Evolutionary conservation across 2,329 filamentous ascomycete genomes (phyloP).

Genomic region (Trichoderma polysporum): DNA sequence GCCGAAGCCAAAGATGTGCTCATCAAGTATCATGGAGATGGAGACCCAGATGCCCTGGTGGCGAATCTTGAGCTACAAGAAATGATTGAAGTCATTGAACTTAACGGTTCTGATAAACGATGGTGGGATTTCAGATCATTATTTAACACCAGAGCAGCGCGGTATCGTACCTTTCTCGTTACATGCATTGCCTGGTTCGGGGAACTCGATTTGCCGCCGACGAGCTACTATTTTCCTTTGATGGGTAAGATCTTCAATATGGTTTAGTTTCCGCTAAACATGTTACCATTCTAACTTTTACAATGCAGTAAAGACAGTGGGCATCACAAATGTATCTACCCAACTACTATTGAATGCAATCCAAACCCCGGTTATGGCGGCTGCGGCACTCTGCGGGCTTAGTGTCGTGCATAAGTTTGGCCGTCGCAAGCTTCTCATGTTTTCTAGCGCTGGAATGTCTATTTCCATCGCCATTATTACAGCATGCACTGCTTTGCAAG

Average conservation of each 20-base stretch:
- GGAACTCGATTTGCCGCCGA: not conserved
- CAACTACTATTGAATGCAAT: not conserved
- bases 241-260: not conserved
- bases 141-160: slow-evolving; percentile 4
- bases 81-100: not conserved
- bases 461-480: not conserved
- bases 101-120: not conserved
- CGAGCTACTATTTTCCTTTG: not conserved
- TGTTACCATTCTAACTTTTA: not conserved
- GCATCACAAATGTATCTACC: not conserved
- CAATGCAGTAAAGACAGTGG: not conserved
- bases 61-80: slow-evolving; percentile 3
- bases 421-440: slow-evolving; percentile 9
- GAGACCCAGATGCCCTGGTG: not conserved
- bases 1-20: not conserved
- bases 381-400: not conserved
- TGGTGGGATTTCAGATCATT: slow-evolving; percentile 2
- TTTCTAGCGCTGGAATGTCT: slow-evolving; percentile 1
- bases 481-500: not conserved
- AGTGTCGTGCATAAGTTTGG: not conserved
- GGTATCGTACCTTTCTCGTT: not conserved
- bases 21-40: not conserved
- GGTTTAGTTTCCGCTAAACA: too few relatives aligned
- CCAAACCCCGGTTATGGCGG: not conserved
- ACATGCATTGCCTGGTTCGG: slow-evolving; percentile 1